Base-by-base conservation (phyloP, 2,329 filamentous ascomycete species). In the Alternaria sp. region DNA sequence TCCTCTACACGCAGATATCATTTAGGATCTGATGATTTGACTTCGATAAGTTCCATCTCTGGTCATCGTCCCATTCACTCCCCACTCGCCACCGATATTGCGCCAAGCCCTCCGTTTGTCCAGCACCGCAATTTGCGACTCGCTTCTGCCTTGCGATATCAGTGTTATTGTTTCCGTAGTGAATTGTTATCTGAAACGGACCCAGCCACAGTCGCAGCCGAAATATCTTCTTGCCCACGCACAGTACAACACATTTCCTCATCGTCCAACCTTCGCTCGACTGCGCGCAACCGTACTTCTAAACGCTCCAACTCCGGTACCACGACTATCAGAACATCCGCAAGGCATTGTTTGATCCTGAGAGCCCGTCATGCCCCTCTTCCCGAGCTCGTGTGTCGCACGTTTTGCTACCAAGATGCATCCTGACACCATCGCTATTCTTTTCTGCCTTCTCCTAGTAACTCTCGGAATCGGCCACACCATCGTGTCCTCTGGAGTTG, bases 91-190 rank as follows among this genome's bases (percentile, higher is more conserved):
- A 11, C 51, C 38, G 38, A 38, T 22, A n/a, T 24, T 34, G 24
- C 20, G 53, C 57, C 53, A 60, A 52, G 58, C 9, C 28, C 22
- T 57, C 34, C 28, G 47, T 42, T 60, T 60, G 53, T 48, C 24
- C 46, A 38, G 22, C 41, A 44, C 3, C 22, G 24, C 44, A 20
- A 42, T 41, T 32, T 32, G 26, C 53, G 34, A 49, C 24, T 44
- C 36, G 39, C 47, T 44, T 26, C 47, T 43, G 47, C 54, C 38
- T 57, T 18, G n/a, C 16, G 26, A 49, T 5, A 49, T 34, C n/a
- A 34, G 11, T 4, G 28, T 41, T 34, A 16, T 16, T 32, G 32
- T 38, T 8, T 38, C 26, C 9, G 34, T 14, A 9, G 24, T 51
- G 30, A 56, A 12, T n/a, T n/a, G 46, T 5, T 4, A 12, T 36